phyloP scores from a whole-genome alignment of 2,329 filamentous ascomycete species.

The Pseudogymnoascus sp. region DNA sequence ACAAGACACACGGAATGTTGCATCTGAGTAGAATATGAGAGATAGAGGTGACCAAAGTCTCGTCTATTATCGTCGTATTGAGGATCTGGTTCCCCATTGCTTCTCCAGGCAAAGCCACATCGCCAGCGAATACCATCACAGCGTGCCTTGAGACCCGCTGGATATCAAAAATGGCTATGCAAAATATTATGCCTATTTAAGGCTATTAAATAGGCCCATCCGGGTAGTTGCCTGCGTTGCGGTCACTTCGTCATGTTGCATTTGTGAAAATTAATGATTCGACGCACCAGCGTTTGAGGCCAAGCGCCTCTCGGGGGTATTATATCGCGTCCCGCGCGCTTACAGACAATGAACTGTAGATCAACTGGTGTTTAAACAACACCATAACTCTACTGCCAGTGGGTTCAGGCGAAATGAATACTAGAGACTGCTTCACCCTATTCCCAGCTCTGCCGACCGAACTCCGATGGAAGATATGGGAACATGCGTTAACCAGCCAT shows the following conservation, averaged over 20 bases:
- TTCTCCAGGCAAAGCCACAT: background rate
- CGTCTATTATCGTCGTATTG: background rate
- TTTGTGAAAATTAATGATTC: too few relatives aligned
- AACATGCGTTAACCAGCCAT: constrained; percentile 15
- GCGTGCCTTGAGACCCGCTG: background rate
- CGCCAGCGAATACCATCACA: background rate
- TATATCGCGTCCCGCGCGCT: too few relatives aligned
- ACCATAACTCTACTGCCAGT: background rate
- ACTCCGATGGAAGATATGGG: constrained; percentile 24
- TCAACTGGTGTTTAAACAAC: background rate
- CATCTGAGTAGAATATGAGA: background rate
- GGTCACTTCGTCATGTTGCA: too few relatives aligned
- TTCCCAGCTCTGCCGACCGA: constrained; percentile 22
- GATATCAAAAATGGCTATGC: too few relatives aligned
- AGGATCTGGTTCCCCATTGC: background rate
- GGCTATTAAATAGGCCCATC: too few relatives aligned
- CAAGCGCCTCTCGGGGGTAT: too few relatives aligned
- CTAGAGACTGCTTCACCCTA: constrained; percentile 9
- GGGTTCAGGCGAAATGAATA: background rate
- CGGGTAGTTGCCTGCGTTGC: too few relatives aligned
- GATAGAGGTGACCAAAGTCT: background rate
- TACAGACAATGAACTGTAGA: background rate
- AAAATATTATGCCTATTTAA: too few relatives aligned
- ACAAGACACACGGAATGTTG: background rate
- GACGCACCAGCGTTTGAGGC: too few relatives aligned